Base-by-base conservation (phyloP, 176 grass and related monocot genomes). In the Typha latifolia region DNA sequence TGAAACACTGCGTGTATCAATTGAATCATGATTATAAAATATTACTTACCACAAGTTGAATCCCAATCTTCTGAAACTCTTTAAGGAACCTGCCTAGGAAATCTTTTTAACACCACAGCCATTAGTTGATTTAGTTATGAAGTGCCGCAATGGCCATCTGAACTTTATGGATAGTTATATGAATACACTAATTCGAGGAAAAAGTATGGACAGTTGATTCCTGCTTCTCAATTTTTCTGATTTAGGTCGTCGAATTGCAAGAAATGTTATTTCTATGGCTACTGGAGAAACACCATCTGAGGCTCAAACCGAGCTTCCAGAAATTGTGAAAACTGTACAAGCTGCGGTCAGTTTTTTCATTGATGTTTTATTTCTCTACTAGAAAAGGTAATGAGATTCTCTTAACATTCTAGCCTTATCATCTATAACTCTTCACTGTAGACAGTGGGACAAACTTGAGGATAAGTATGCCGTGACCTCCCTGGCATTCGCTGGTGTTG, bases 381-480 rank as follows among this genome's bases (percentile, higher is more conserved):
- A 29, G 27, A 2, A 29, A 29, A 29, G 27, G 48, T 51, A 56
- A 34, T 47, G 70, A n/a, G 1, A 49, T 65, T 48, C 32, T 4
- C 8, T 29, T n/a, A 18, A 56, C 14, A 2, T 56, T 9, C 12
- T 1, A 0, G 14, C 13, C 19, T 26, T 31, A 26, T 20, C 1
- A 32, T 16, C 3, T 70, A 62, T 56, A 13, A 3, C 4, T 66
- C 5, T 69, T 59, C 24, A 47, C 24, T 63, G 32, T 71, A 32
- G 43, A 68, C 66, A 97, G 94, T 93, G 94, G 94, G 85, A 90
- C 61, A 87, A 82, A 74, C 22, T 97, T 57, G 78, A 90, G 71
- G 84, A 97, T 81, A 97, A 97, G 79, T 97, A 90, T 72, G 75
- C 85, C 2, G 88, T 82, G 47, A 86, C 72, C 68, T 70, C 85